Base-by-base conservation (phyloP, 257 asterid genomes). In the Ballota nigra region DNA sequence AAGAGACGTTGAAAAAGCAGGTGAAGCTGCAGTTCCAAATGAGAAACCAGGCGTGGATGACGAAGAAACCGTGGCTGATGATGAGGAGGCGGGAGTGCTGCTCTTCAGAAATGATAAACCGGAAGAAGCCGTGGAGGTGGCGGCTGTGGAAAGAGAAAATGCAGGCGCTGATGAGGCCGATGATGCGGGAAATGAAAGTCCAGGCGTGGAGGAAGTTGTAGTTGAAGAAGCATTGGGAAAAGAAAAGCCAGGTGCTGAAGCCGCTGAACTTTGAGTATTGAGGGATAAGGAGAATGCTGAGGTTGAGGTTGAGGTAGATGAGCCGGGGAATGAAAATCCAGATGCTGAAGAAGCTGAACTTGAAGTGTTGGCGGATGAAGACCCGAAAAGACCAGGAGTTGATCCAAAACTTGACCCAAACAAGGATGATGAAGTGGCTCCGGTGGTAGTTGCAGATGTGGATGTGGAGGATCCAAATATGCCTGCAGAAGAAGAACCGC, bases 31-130 rank as follows among this genome's bases (percentile, higher is more conserved):
- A 53, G 76, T 79, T 78, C 86, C 91, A 74, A 88, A 80, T 15
- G 89, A 75, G 77, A 87, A 83, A 56, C 89, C 84, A 40, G 85
- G 19, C 13, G 86, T 62, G 8, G 83, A 65, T 18, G 88, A 76
- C 19, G 85, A 70, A 45, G 91, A 70, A 59, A 81, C 24, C 33
- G 86, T 22, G 57, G 81, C 78, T 23, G 81, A 52, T 29, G 84
- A 51, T 36, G 87, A 67, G 15, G 85, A 45, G 5, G 83, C 74
- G 45, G 83, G 45, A 75, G 65, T 53, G 70, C 82, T 74, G 72
- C 80, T 79, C 59, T 79, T 84, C 53, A 34, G 43, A 68, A 77
- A 74, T n/a, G 82, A 77, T 75, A 88, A 84, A 4, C 81, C 78
- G 6, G 93, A 57, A 63, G 89, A 57, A 12, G 77, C 40, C 6